A percentile compares a stretch with the other conserved stretches of the same genome.
Evolutionary conservation across 1,284 basidiomycete species (phyloP).

Genomic region (Clitocybe nebularis): DNA sequence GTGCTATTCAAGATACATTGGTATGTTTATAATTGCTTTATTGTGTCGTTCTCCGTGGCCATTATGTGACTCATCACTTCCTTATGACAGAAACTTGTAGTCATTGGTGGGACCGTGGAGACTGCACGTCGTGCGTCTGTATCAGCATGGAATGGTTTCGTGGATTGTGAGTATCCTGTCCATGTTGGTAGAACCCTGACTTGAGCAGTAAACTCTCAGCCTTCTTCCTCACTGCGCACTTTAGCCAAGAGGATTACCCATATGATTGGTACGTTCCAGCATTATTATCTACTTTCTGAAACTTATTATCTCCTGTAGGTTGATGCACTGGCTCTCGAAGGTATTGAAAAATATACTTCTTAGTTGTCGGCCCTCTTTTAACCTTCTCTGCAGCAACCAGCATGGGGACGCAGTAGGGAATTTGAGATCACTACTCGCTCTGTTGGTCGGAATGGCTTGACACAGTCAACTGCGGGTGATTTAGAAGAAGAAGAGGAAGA

Average conservation of each 20-base stretch:
- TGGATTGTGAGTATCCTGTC: conserved; percentile 60
- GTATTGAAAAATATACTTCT: conserved; percentile 29
- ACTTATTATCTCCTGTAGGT: conserved; percentile 37
- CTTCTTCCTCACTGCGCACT: conserved; percentile 83
- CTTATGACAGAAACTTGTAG: conserved; percentile 61
- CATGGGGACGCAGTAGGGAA: conserved; percentile 78
- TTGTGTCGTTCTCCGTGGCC: conserved; percentile 2
- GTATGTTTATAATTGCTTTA: conserved; percentile 40
- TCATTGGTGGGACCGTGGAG: conserved; percentile 76
- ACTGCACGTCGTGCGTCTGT: conserved; percentile 70
- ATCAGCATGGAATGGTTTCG: conserved; percentile 82
- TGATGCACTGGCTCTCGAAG: conserved; percentile 85
- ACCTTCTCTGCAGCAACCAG: conserved; percentile 60
- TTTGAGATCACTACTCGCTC: conserved; percentile 83
- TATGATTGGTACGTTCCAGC: conserved; percentile 63
- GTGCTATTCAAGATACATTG: conserved; percentile 60
- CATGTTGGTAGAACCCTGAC: not conserved
- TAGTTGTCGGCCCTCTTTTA: conserved; percentile 3
- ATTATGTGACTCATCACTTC: conserved; percentile 8
- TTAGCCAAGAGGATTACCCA: conserved; percentile 80
- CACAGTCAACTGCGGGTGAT: conserved; percentile 66
- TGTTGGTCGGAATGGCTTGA: conserved; percentile 55
- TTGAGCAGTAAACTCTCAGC: conserved; percentile 37
- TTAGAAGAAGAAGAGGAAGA: conserved; percentile 72
- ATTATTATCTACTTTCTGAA: conserved; percentile 5